Evolutionary conservation across 805 yeast species (phyloP).

Genomic region (Wickerhamomyces xylosicus): DNA sequence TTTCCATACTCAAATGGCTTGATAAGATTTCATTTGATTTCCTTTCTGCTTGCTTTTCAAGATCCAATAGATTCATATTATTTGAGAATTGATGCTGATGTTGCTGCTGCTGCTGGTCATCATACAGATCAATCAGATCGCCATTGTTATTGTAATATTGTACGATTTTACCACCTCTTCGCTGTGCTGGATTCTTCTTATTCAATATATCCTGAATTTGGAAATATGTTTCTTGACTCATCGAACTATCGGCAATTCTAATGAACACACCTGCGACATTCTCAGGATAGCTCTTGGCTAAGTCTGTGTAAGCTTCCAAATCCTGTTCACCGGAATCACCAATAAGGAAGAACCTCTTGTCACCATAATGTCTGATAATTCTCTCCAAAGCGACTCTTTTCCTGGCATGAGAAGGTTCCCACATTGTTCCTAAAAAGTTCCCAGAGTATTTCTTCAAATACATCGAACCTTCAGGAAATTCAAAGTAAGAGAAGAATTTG

Average conservation of each 20-base stretch:
- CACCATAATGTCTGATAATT: constrained; percentile 63
- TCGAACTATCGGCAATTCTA: constrained; percentile 61
- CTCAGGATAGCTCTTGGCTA: constrained; percentile 51
- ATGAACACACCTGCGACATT: constrained; percentile 70
- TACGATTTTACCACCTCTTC: constrained; percentile 13
- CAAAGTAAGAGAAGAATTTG: constrained; percentile 42
- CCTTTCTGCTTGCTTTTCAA: constrained; percentile 7
- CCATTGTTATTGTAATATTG: constrained; percentile 19
- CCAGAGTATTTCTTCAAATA: constrained; percentile 86
- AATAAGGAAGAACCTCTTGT: constrained; percentile 67
- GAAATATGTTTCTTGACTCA: constrained; percentile 35
- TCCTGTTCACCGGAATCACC: constrained; percentile 98
- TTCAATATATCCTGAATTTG: constrained; percentile 14
- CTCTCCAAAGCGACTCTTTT: constrained; percentile 57
- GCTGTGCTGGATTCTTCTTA: constrained; percentile 15
- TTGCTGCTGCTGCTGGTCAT: no score
- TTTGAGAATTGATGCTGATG: no score
- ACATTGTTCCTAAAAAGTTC: constrained; percentile 64
- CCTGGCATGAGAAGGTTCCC: constrained; percentile 81
- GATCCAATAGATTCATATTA: constrained; percentile 11
- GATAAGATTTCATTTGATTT: constrained; percentile 7
- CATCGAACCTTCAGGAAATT: constrained; percentile 71
- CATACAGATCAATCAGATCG: constrained; percentile 17
- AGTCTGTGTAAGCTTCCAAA: constrained; percentile 76
- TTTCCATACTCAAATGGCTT: constrained; percentile 28